Evolutionary conservation across 164 flowering plant species (phyloP).

Genomic region (Vitis rotundifolia): DNA sequence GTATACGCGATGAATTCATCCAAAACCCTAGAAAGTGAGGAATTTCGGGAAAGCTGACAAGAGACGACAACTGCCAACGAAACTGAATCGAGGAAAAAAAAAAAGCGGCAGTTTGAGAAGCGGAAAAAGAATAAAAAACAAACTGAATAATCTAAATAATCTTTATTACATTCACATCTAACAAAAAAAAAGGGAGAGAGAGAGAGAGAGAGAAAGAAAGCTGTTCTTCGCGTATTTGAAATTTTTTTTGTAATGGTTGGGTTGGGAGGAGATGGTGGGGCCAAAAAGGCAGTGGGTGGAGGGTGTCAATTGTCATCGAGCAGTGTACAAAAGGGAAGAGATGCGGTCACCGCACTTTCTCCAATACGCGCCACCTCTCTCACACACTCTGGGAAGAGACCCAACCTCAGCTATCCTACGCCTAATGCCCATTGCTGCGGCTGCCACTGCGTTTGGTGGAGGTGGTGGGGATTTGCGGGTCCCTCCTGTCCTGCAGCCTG

Average conservation of each 20-base stretch:
- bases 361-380: background rate
- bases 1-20: too few relatives aligned
- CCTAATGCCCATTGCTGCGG: background rate
- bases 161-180: background rate
- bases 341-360: slow-evolving; percentile 2
- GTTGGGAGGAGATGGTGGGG: slow-evolving; percentile 31
- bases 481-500: slow-evolving; percentile 2
- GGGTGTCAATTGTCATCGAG: too few relatives aligned
- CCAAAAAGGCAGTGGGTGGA: background rate
- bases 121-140: slow-evolving; percentile 10
- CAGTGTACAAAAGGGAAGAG: too few relatives aligned
- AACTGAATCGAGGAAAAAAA: background rate
- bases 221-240: background rate
- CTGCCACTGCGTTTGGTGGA: background rate
- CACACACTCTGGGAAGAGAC: background rate
- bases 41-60: slow-evolving; percentile 23
- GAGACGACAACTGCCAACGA: background rate
- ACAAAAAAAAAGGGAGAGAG: too few relatives aligned
- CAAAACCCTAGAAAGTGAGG: slow-evolving; percentile 1
- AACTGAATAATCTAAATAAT: background rate
- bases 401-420: slow-evolving; percentile 10
- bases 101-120: slow-evolving; percentile 7
- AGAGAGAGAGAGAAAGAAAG: too few relatives aligned
- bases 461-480: background rate
- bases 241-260: background rate